Conservation (phyloP, 2,329 filamentous ascomycete genomes). For the Metarhizium humberi region DNA sequence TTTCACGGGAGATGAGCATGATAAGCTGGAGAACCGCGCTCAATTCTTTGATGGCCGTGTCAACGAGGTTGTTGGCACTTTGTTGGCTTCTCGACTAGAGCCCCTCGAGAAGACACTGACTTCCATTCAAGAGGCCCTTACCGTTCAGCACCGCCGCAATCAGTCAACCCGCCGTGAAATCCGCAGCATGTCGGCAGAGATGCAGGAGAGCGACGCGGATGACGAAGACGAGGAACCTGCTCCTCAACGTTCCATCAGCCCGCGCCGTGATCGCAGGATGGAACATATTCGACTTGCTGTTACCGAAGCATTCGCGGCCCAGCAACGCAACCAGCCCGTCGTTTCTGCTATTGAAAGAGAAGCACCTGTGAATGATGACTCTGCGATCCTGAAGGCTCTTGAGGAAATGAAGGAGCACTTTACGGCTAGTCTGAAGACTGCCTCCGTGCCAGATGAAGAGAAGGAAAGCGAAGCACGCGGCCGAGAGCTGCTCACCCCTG, state of each 20-base stretch:
- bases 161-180: slow-evolving; percentile 48
- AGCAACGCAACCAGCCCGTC: slow-evolving; percentile 34
- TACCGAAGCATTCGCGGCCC: slow-evolving; percentile 60
- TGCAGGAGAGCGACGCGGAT: slow-evolving; percentile 80
- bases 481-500: slow-evolving; percentile 42
- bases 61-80: slow-evolving; percentile 70
- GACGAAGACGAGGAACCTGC: slow-evolving; percentile 75
- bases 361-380: slow-evolving; percentile 21
- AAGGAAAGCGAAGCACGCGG: slow-evolving; percentile 40
- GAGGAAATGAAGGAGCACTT: slow-evolving; percentile 49
- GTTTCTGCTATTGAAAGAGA: slow-evolving; percentile 13
- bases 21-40: slow-evolving; percentile 71
- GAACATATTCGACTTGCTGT: slow-evolving; percentile 72
- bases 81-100: slow-evolving; percentile 66
- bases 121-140: slow-evolving; percentile 63
- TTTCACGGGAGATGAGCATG: slow-evolving; percentile 73
- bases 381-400: slow-evolving; percentile 56
- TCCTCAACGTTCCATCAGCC: slow-evolving; percentile 63
- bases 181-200: slow-evolving; percentile 60
- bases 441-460: slow-evolving; percentile 22
- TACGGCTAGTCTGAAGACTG: slow-evolving; percentile 9
- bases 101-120: slow-evolving; percentile 75
- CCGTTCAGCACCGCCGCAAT: slow-evolving; percentile 43
- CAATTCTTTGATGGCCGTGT: slow-evolving; percentile 88
- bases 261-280: slow-evolving; percentile 65